Evolutionary conservation across 176 grass and related monocot species (phyloP), one percentile per base, ranked within the genome.

Genomic region (Phragmites australis): DNA sequence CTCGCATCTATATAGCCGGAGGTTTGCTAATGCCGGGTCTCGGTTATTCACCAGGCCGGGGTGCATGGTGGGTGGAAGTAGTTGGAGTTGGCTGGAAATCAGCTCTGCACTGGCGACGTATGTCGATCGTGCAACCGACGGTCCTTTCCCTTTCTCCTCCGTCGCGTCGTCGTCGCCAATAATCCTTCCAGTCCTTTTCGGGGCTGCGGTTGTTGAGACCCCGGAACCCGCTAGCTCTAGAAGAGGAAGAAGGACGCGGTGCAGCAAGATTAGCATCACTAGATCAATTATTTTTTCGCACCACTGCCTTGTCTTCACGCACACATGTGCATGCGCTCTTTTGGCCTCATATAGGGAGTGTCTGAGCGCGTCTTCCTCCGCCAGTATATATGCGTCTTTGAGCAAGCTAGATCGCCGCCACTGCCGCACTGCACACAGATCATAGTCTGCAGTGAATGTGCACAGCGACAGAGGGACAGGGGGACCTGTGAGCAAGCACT

Each of bases 1-100:
- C 43, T 3, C 21, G 45, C 75, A 22, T 22, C 59, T 22, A 65
- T 42, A 42, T 76, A 18, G 51, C 71, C 57, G 30, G 45, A 46
- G 12, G 60, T 40, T 17, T 8, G 16, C 29, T 32, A n/a, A 30
- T 6, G 61, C 18, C 37, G 14, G 23, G 76, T 82, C 79, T 58
- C 77, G 39, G 77, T 74, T 64, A 61, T 19, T 39, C 68, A 30
- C 78, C 52, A 23, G 45, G n/a, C 32, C 11, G 25, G 41, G 2
- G 1, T 47, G 23, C 42, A 48, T 10, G 72, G 77, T 82, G 85
- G 82, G 48, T 89, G 74, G 59, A 68, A 41, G 74, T 88, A 8
- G 86, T 49, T 88, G 83, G 82, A 89, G 87, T 89, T 89, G 87
- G 87, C 87, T 62, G 54, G 87, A 85, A 89, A 78, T 52, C 23